Conservation (phyloP, 2,329 filamentous ascomycete genomes). For the Hypomyces perniciosus region DNA sequence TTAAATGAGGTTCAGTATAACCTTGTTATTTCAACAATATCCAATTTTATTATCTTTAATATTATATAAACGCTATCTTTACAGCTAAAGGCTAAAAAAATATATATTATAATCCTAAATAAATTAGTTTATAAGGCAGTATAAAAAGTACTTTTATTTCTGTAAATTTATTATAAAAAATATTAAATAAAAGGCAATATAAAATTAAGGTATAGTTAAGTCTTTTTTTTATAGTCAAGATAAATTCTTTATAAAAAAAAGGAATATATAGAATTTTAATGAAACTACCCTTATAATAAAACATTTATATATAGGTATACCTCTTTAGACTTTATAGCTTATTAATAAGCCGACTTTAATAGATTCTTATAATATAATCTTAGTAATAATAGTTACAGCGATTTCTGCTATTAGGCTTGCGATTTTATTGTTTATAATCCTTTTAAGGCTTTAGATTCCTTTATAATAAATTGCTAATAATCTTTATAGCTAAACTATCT, state of each 20-base stretch:
- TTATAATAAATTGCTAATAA: background rate
- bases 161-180: no score
- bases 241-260: constrained; percentile 1
- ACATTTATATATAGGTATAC: background rate
- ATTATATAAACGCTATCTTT: no score
- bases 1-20: no score
- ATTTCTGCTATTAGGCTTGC: background rate
- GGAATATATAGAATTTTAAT: constrained; percentile 7
- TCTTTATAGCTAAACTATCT: background rate
- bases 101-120: no score
- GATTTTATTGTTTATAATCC: background rate
- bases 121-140: no score
- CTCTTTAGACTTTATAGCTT: background rate
- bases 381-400: background rate
- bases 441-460: background rate
- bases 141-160: no score
- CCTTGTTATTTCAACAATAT: no score
- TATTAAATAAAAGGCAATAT: no score
- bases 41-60: no score
- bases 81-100: no score
- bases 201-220: no score
- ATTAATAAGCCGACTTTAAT: constrained; percentile 1
- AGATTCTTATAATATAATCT: background rate
- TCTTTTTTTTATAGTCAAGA: background rate
- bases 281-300: constrained; percentile 5